phyloP scores from a whole-genome alignment of 139 green algal genomes.

The Ettlia oleoabundans region DNA sequence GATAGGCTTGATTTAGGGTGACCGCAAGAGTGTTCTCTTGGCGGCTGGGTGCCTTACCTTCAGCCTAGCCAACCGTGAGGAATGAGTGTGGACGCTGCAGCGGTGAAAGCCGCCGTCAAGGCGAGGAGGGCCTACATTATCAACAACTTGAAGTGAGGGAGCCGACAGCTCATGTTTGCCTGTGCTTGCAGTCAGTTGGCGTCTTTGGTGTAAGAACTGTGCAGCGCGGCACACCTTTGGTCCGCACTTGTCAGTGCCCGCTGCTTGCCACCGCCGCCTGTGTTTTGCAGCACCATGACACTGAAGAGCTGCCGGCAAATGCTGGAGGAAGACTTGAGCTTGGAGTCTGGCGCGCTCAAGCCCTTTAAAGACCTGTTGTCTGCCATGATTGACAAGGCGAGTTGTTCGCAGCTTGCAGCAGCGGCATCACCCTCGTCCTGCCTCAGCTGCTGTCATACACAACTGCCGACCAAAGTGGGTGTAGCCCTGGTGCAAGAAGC shows the following conservation, averaged over 20 bases:
- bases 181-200: background rate
- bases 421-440: no score
- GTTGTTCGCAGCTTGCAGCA: background rate
- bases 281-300: conserved; percentile 10
- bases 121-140: conserved; percentile 25
- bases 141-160: conserved; percentile 43
- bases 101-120: conserved; percentile 20
- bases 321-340: conserved; percentile 40
- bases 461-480: no score
- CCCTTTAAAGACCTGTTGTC: conserved; percentile 34
- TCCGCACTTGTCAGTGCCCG: no score
- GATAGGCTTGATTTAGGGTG: no score
- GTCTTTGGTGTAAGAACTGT: no score
- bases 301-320: conserved; percentile 22
- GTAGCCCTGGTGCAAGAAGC: no score
- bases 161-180: background rate
- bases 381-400: conserved; percentile 38
- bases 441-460: no score
- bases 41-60: no score
- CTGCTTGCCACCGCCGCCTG: background rate
- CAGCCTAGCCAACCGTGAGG: background rate
- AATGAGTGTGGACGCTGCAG: conserved; percentile 17
- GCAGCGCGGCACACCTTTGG: no score
- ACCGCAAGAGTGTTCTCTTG: no score
- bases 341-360: conserved; percentile 45